Evolutionary conservation across 192 early-diverging fungal species (phyloP), one percentile per base, ranked within the genome.

Genomic region (Linnemannia hyalina): DNA sequence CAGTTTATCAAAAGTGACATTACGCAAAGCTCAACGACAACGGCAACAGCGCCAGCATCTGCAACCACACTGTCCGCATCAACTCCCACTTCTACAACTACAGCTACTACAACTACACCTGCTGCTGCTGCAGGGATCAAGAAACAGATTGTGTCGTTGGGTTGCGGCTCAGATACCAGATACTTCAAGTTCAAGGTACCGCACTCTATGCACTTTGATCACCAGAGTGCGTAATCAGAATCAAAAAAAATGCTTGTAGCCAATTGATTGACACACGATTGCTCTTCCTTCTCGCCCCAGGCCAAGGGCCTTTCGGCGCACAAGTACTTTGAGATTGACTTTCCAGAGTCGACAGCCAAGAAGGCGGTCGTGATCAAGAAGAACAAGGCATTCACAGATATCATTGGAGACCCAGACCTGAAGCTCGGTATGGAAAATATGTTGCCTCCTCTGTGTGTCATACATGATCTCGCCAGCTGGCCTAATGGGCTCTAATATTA

Each of bases 81-180:
- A 4, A 1, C 32, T 23, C 32, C 63, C 38, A 15, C 47, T 10
- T 2, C 80, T 47, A 18, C 73, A 22, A 16, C 36, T 11, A 9
- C 80, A 74, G 13, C 42, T 26, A 10, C 35, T 52, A 65, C 80
- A 47, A 26, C 63, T 10, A 52, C 74, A 8, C 63, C 65, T 3
- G n/a, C 22, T n/a, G 26, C 60, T 1, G n/a, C 6, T n/a, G 26
- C 60, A 65, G 60, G 60, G 10, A 38, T 69, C 44, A 90, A 88
- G 69, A 93, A 94, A 69, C 97, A 99, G 83, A 94, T 99, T 55
- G 94, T 99, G 0, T 91, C 93, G 0, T 80, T 99, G 13, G 98
- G 98, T 20, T 96, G 97, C 9, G 98, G 98, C 4, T 95, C 94
- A 68, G 98, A 99, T 81, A 98, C 98, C 0, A 92, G 97, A 29